A percentile compares a stretch with the other conserved stretches of the same genome.
phyloP scores from a whole-genome alignment of 192 early-diverging fungal genomes.

The Coemansia umbellata region DNA sequence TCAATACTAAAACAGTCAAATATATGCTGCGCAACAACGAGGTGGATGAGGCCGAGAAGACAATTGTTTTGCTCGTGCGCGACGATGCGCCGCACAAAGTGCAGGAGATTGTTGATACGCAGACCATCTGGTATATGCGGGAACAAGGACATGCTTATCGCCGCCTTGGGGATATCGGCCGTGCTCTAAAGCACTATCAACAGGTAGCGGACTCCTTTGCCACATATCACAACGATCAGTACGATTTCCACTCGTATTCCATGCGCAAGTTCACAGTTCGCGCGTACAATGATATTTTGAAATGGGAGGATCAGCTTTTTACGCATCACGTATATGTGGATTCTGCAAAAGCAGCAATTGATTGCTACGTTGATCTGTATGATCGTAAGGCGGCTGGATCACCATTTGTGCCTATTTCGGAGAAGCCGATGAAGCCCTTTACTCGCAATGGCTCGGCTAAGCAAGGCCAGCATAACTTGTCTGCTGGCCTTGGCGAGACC shows the following conservation, averaged over 20 bases:
- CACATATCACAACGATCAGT: conserved; percentile 87
- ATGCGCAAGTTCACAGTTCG: conserved; percentile 86
- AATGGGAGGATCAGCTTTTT: conserved; percentile 73
- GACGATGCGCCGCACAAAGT: conserved; percentile 62
- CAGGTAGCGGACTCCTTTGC: conserved; percentile 76
- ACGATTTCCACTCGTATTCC: conserved; percentile 94
- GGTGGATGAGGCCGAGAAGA: conserved; percentile 81
- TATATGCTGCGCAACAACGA: conserved; percentile 86
- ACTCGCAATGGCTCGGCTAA: conserved; percentile 56
- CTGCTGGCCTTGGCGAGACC: conserved; percentile 47
- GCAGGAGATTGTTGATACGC: conserved; percentile 84
- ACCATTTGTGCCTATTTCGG: conserved; percentile 31
- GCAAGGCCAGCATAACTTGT: conserved; percentile 47
- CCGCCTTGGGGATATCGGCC: conserved; percentile 65
- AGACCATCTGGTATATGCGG: conserved; percentile 85
- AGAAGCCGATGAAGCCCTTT: conserved; percentile 24
- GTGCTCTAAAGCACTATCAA: conserved; percentile 86
- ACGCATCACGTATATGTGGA: conserved; percentile 67
- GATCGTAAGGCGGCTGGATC: conserved; percentile 45
- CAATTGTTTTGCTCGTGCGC: conserved; percentile 70
- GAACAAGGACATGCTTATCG: conserved; percentile 73
- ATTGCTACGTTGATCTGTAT: conserved; percentile 51
- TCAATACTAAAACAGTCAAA: conserved; percentile 91
- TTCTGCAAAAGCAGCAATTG: conserved; percentile 71
- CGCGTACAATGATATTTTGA: conserved; percentile 77